Base-by-base conservation (phyloP, 495 filamentous ascomycete genomes). In the Massariosphaeria phaeospora region DNA sequence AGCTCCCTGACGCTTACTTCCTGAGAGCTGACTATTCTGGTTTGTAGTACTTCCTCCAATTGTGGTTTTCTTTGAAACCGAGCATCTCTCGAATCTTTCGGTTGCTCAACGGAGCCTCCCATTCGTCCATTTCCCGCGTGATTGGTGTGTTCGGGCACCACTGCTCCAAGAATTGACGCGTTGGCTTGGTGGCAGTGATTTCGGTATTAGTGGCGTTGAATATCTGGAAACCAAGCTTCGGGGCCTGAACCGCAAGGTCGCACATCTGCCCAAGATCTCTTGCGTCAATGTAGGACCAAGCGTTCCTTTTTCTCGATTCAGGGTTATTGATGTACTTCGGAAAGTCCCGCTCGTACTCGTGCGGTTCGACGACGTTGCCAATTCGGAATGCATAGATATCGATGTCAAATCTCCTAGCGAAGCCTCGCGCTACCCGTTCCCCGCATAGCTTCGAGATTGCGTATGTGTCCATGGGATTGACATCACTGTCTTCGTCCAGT, bases 171-270 rank as follows among this genome's bases (percentile, higher is more conserved):
- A 81, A 79, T 53, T 76, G 69, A 25, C 53, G 65, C 6, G 76
- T 77, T 21, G 75, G 71, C 21, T 62, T 59, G 44, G 51, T 70
- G 2, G 71, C 66, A 5, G 79, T 81, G 29, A 80, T 81, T 5
- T 73, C 75, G 67, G 79, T 74, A 62, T 82, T 84, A 2, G 75
- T 78, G 31, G 78, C 79, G 62, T 83, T 83, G 69, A 84, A 82
- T 0, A 81, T 66, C 61, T 82, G 77, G 48, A 81, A 82, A 1
- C 78, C 79, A 12, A 82, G 57, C 0, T 76, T 52, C 47, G 56
- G 46, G 36, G 31, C 52, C 47, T 52, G 45, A 12, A 61, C 33
- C 40, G 43, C 69, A 18, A 76, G 61, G 57, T 79, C 70, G 59
- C 76, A 81, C 48, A 84, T 82, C 65, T 78, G 73, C 2, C 78